Evolutionary conservation across 75 land plant species (phyloP).

Genomic region (Picea glauca): DNA sequence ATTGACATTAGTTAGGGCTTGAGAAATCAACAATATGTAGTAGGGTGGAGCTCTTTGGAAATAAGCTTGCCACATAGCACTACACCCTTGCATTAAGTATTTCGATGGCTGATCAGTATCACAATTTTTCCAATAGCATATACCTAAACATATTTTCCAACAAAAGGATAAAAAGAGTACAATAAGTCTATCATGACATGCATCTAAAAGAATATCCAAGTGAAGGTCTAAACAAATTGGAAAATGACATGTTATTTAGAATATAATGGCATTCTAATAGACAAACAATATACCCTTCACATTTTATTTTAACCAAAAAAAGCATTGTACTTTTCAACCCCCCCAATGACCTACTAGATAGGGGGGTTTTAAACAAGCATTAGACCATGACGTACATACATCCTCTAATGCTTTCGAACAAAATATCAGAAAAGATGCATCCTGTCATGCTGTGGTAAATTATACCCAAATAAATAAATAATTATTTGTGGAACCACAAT

Average conservation of each 20-base stretch:
- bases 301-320: conserved; percentile 1
- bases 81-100: no score
- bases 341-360: background rate
- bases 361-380: background rate
- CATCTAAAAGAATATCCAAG: background rate
- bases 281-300: background rate
- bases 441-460: background rate
- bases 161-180: background rate
- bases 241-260: background rate
- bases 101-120: no score
- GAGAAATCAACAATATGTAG: background rate
- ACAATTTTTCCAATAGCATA: no score
- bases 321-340: background rate
- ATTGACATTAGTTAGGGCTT: background rate
- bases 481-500: background rate
- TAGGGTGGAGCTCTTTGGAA: background rate
- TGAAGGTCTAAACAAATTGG: background rate
- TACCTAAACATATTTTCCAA: no score
- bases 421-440: background rate
- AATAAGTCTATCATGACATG: background rate
- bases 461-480: background rate
- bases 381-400: no score
- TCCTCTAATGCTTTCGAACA: background rate
- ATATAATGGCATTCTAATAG: background rate
- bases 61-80: background rate